phyloP scores from a whole-genome alignment of 2,329 filamentous ascomycete species.

The Fusarium nygamai region DNA sequence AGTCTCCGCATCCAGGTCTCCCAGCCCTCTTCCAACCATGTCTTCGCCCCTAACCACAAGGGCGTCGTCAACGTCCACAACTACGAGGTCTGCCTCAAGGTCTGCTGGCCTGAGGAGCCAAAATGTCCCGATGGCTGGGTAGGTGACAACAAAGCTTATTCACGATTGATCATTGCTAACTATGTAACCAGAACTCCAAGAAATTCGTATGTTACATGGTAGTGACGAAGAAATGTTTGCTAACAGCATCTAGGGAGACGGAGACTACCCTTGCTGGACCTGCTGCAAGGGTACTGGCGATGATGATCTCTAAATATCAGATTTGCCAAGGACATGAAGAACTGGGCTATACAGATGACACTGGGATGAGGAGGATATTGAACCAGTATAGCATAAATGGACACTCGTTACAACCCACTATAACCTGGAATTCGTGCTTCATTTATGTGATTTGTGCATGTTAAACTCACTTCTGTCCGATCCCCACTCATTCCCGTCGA shows the following conservation, averaged over 20 bases:
- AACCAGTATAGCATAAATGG: background rate
- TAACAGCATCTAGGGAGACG: background rate
- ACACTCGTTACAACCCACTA: background rate
- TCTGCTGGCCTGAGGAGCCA: slow-evolving; percentile 1
- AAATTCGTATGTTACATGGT: background rate
- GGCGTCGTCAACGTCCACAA: background rate
- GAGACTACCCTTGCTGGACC: slow-evolving; percentile 13
- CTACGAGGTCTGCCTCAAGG: background rate
- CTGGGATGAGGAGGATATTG: rapidly evolving
- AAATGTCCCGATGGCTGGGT: slow-evolving; percentile 20
- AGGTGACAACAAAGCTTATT: background rate
- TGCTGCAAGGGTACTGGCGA: slow-evolving; percentile 1
- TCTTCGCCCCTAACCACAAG: background rate
- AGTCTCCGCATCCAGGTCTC: slow-evolving; percentile 30
- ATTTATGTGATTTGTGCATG: background rate
- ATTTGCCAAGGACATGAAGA: rapidly evolving
- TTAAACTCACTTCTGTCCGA: rapidly evolving
- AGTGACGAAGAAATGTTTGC: rapidly evolving
- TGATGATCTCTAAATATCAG: background rate
- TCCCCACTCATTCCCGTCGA: rapidly evolving
- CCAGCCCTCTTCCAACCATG: background rate
- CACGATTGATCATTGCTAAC: background rate
- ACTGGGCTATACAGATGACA: rapidly evolving
- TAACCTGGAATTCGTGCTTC: rapidly evolving
- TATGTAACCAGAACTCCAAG: background rate